Base-by-base conservation (phyloP, 768 basidiomycete species). In the Pholiota molesta region DNA sequence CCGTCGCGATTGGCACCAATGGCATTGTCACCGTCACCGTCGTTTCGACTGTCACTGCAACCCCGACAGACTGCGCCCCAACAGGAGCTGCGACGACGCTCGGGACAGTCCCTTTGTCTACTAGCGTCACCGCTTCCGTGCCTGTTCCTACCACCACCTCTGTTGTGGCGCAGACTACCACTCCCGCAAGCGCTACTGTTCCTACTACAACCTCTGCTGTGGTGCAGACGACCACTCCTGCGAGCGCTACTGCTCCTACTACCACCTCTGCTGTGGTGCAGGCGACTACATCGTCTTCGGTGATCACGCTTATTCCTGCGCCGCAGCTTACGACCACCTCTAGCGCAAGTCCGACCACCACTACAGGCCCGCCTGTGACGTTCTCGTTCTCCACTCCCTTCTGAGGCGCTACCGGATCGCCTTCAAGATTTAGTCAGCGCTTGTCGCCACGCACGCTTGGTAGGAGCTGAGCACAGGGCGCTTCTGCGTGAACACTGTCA, bases 21-120 rank as follows among this genome's bases (percentile, higher is more conserved):
- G 76, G 75, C 10, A 67, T 73, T 44, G 73, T 71, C 56, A 79
- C 77, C 40, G 74, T 77, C 31, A 77, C 77, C 13, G 66, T 78
- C 40, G 64, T 74, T 28, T 70, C 73, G 33, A 57, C 54, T 14
- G 72, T 74, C 56, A 69, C 74, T 19, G 73, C 73, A 13, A 57
- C 63, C 52, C 65, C 66, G 29, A 64, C 66, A 8, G 67, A 68
- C 52, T 73, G 72, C 52, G 57, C 57, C 23, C 54, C 65, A 60
- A 29, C 66, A 55, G 42, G 49, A 3, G 31, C 31, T 19, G 31
- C 7, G 14, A 44, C 58, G 54, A 57, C 61, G 6, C 42, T 67
- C 16, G 29, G 63, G 28, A 55, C 65, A 11, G 53, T 62, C 10
- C 52, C 68, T 2, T 19, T 49, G 1, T 47, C 57, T 19, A 37